Evolutionary conservation across 345 rosid genomes (phyloP).

Genomic region (Euphorbia peplus): DNA sequence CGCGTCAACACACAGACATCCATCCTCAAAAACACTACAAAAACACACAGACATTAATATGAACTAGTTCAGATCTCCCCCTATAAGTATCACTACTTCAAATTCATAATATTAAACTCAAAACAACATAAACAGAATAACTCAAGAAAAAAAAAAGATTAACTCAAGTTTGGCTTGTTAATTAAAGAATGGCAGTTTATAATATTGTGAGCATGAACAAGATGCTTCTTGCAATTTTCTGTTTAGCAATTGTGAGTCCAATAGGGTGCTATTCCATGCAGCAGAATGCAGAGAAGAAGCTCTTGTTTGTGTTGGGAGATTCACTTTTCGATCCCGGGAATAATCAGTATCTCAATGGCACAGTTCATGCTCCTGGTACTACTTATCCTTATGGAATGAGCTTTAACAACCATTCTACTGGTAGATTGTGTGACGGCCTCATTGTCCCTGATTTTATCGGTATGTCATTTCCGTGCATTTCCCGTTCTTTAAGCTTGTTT

Average conservation of each 20-base stretch:
- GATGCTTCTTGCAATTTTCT: neutral
- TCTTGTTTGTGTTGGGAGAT: neutral
- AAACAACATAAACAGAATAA: neutral
- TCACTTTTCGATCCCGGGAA: slow-evolving; percentile 3
- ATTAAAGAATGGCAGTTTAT: too few species aligned
- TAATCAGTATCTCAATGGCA: neutral
- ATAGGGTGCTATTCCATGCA: neutral
- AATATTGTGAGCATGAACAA: too few species aligned
- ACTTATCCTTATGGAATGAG: neutral
- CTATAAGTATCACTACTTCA: neutral
- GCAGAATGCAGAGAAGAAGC: slow-evolving; percentile 3
- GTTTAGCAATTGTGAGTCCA: neutral
- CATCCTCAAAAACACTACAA: too few species aligned
- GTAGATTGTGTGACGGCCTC: slow-evolving; percentile 4
- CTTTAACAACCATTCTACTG: neutral
- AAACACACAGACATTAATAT: neutral
- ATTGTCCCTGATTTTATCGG: slow-evolving; percentile 9
- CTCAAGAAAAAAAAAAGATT: too few species aligned
- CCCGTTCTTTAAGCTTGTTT: too few species aligned
- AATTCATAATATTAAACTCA: neutral
- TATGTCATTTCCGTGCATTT: neutral
- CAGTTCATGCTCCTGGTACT: neutral
- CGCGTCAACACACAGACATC: neutral
- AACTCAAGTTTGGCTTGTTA: too few species aligned
- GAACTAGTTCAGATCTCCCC: neutral